Conservation (phyloP, 2,329 filamentous ascomycete species). For the Claviceps quebecensis region DNA sequence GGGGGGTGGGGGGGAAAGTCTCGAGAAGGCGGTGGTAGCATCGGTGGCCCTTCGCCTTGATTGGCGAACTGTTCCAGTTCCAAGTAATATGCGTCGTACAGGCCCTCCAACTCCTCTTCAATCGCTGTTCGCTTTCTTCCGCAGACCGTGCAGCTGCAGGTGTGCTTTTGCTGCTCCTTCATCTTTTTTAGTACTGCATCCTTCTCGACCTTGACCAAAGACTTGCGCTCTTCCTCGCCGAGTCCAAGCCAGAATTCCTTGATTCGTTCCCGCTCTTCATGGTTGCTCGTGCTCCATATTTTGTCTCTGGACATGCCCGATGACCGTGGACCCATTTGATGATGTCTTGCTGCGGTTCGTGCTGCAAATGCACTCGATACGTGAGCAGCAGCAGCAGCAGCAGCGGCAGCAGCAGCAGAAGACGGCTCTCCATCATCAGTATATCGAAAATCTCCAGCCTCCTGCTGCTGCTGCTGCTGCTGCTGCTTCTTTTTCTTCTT, state of each 20-base stretch:
- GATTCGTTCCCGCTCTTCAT: constrained; percentile 91
- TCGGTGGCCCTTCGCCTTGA: constrained; percentile 53
- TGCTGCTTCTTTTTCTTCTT: constrained; percentile 43
- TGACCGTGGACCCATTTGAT: constrained; percentile 11
- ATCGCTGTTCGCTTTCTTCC: constrained; percentile 93
- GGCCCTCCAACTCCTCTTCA: constrained; percentile 90
- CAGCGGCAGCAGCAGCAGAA: too few species aligned
- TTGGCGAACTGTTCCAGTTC: constrained; percentile 97
- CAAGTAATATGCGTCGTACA: constrained; percentile 97
- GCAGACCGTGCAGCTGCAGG: constrained; percentile 94
- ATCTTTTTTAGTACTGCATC: constrained; percentile 96
- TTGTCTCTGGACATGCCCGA: constrained; percentile 56
- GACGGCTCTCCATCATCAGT: constrained; percentile 8
- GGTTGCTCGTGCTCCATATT: constrained; percentile 94
- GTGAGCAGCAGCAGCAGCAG: neutral
- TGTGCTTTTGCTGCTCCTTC: constrained; percentile 99
- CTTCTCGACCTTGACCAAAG: constrained; percentile 94
- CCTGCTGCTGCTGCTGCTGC: constrained; percentile 3
- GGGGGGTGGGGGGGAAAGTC: constrained; percentile 47
- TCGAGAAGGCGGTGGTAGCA: constrained; percentile 33
- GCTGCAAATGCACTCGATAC: neutral
- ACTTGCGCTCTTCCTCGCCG: constrained; percentile 87
- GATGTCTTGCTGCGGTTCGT: constrained; percentile 15
- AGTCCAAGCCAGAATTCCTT: constrained; percentile 96
- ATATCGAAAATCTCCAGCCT: constrained; percentile 11